These are phyloP conservation scores for Cystobasidium onofrii DNA, from an alignment of 768 basidiomycete species.

Conservation along the genomic window DNA sequence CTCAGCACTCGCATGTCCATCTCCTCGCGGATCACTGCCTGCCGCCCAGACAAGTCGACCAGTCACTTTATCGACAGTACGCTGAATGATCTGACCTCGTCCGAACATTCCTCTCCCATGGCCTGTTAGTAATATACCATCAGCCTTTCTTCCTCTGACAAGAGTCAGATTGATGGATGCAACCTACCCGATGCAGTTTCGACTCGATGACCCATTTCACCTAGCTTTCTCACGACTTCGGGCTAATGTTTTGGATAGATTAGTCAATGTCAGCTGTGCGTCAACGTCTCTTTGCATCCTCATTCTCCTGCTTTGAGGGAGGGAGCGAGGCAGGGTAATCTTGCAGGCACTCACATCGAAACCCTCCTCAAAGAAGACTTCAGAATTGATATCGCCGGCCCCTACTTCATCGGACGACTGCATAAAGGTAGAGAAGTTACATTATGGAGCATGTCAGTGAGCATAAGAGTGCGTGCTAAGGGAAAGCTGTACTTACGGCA, in stretches of 20 bases:
- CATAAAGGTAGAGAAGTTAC: neutral
- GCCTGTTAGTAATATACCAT: neutral
- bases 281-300: too few species aligned
- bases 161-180: constrained; percentile 47
- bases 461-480: neutral
- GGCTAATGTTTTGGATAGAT: constrained; percentile 46
- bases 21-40: constrained; percentile 61
- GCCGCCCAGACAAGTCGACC: constrained; percentile 78
- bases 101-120: constrained; percentile 54
- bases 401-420: constrained; percentile 38
- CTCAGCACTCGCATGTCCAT: constrained; percentile 33
- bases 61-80: constrained; percentile 58
- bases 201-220: constrained; percentile 82
- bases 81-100: constrained; percentile 84
- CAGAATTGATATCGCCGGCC: constrained; percentile 67
- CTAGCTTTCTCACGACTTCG: constrained; percentile 59
- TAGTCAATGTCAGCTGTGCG: neutral
- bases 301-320: too few species aligned
- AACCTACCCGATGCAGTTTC: constrained; percentile 56
- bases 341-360: constrained; percentile 41
- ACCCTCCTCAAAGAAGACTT: constrained; percentile 81
- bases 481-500: neutral
- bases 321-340: neutral
- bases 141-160: constrained; percentile 36
- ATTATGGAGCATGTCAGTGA: neutral